Base-by-base conservation (phyloP, 2,329 filamentous ascomycete species). In the Hypoxylon rubiginosum region DNA sequence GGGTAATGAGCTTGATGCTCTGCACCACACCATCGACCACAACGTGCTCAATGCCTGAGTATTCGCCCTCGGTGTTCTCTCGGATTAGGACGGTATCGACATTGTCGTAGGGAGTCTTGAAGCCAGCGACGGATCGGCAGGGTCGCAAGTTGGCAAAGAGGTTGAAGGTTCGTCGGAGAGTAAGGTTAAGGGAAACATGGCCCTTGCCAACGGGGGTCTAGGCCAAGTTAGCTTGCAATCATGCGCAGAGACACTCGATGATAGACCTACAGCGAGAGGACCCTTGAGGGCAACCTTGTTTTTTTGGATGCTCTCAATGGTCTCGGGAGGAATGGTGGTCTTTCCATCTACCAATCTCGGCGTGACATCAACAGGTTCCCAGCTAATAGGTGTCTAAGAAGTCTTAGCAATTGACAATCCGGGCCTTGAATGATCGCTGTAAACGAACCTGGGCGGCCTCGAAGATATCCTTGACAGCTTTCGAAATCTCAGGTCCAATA, bases 31-130 rank as follows among this genome's bases (percentile, higher is more conserved):
- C 96, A 76, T 98, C 94, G 24, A 98, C 94, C 34, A 98, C 96
- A 64, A 97, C 90, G 85, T 99, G 96, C 88, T 99, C 96, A 76
- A 99, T 98, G 69, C 96, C 96, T 45, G 93, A 97, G 90, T 99
- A 99, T 87, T 98, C 96, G 82, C 96, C 96, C 89, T 98, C 96
- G 74, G 96, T 98, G 88, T 99, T 99, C 87, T 99, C 96, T 83
- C 96, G 93, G 84, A 99, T 98, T 79, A 99, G 87, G 77, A 97
- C 93, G 41, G 94, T 97, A 84, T 99, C 92, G 79, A 99, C 96
- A 76, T 92, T 89, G 81, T 98, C 95, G 86, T 98, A 98, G 70
- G 95, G 94, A 58, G 96, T 99, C 90, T 98, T 97, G 91, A 91
- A 99, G 77, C 96, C 96, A 72, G 92, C 92, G 74, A 99, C 94